A percentile compares a stretch with the other conserved stretches of the same genome.
Evolutionary conservation across 495 filamentous ascomycete species (phyloP).

Genomic region (Oidiodendron maius): DNA sequence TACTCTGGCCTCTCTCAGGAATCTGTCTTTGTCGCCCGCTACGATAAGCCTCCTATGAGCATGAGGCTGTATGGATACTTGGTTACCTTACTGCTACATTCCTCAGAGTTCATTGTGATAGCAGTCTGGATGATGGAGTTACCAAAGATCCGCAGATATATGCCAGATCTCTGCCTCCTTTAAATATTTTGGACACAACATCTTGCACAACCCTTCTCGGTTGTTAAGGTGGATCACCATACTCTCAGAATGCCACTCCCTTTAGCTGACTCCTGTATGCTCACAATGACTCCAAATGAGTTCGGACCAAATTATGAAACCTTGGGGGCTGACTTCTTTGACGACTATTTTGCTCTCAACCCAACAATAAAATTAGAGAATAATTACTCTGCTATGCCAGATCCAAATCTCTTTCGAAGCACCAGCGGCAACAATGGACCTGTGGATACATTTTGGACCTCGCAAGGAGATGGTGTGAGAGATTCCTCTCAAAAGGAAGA

Average conservation of each 20-base stretch:
- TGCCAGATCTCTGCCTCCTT: too few species aligned
- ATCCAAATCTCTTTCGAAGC: not conserved
- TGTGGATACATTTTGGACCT: not conserved
- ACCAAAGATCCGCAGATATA: too few species aligned
- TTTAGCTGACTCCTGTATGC: slow-evolving; percentile 2
- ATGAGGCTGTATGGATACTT: too few species aligned
- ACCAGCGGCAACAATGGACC: not conserved
- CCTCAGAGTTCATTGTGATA: too few species aligned
- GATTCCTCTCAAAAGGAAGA: not conserved
- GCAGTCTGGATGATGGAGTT: too few species aligned
- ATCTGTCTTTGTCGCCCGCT: too few species aligned
- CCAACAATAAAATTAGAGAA: slow-evolving; percentile 1
- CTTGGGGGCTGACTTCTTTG: slow-evolving; percentile 22
- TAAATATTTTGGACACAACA: too few species aligned
- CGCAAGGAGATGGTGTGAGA: slow-evolving; percentile 2
- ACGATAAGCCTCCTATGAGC: too few species aligned
- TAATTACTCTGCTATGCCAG: slow-evolving; percentile 5
- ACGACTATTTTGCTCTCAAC: slow-evolving; percentile 21
- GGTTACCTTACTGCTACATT: too few species aligned
- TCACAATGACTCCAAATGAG: slow-evolving; percentile 5
- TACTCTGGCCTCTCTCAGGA: too few species aligned
- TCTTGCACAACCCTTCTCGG: too few species aligned
- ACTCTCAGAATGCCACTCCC: slow-evolving; percentile 18
- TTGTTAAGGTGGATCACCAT: too few species aligned
- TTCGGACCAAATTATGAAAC: slow-evolving; percentile 15